Percentiles rank a stretch among this genome's conserved stretches.
phyloP scores from a whole-genome alignment of 257 asterid genomes.

The Petrea volubilis region DNA sequence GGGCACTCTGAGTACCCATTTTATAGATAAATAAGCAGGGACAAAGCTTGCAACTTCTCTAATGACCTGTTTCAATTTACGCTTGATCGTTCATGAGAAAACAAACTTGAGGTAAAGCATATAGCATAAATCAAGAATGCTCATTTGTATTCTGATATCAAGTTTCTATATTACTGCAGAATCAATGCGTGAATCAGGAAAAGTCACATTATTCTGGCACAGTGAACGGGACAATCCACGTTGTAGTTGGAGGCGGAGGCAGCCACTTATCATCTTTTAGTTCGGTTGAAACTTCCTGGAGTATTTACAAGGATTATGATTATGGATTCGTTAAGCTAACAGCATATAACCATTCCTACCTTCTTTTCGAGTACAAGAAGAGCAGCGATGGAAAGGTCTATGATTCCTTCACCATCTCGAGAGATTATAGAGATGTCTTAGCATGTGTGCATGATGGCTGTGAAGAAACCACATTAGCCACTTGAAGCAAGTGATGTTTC shows the following conservation, averaged over 20 bases:
- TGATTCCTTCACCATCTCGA: constrained; percentile 78
- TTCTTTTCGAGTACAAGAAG: constrained; percentile 76
- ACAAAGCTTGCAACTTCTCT: too few relatives aligned
- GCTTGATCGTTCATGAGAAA: too few relatives aligned
- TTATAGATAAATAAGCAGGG: too few relatives aligned
- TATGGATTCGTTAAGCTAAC: constrained; percentile 79
- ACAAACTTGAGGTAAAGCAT: too few relatives aligned
- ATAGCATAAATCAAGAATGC: too few relatives aligned
- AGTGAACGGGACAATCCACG: constrained; percentile 77
- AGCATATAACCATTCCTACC: constrained; percentile 65
- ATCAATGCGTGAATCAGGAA: constrained; percentile 54
- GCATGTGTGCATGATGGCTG: constrained; percentile 83
- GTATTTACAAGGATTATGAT: constrained; percentile 71
- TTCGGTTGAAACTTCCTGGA: constrained; percentile 55
- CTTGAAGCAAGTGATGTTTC: too few relatives aligned
- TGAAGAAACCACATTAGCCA: constrained; percentile 58
- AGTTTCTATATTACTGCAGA: too few relatives aligned
- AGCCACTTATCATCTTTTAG: constrained; percentile 59
- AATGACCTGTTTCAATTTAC: too few relatives aligned
- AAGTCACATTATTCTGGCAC: constrained; percentile 53
- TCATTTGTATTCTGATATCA: too few relatives aligned
- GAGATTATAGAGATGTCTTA: constrained; percentile 78
- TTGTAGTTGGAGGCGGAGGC: constrained; percentile 77
- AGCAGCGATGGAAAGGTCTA: constrained; percentile 76
- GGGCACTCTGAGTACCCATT: too few relatives aligned